Evolutionary conservation across 2,329 filamentous ascomycete genomes (phyloP).

Genomic region (Epichloe coenophiala): DNA sequence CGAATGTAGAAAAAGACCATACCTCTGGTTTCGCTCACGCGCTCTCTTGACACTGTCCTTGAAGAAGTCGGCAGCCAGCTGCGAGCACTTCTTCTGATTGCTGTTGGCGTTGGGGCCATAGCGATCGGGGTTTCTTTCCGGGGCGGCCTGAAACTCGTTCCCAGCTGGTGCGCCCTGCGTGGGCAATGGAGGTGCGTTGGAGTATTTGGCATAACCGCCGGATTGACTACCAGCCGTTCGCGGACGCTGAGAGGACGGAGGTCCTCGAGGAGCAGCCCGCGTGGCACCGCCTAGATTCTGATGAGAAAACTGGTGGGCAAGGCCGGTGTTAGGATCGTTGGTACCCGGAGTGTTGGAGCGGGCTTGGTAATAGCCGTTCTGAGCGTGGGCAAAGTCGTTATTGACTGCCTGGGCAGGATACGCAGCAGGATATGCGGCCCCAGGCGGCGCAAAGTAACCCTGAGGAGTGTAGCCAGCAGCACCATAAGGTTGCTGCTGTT

Average conservation of each 20-base stretch:
- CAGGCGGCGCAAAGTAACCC: constrained; percentile 50
- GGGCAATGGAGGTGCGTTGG: constrained; percentile 49
- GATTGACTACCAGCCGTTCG: constrained; percentile 69
- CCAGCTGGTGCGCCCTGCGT: constrained; percentile 43
- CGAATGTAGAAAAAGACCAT: constrained; percentile 17
- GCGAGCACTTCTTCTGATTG: constrained; percentile 57
- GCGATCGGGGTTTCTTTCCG: constrained; percentile 62
- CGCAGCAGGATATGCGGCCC: constrained; percentile 38
- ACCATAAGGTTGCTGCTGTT: constrained; percentile 32
- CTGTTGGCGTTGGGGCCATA: constrained; percentile 51
- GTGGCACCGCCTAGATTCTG: constrained; percentile 74
- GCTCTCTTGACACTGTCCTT: constrained; percentile 96
- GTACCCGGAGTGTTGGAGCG: constrained; percentile 45
- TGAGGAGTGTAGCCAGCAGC: constrained; percentile 32
- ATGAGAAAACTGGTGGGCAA: constrained; percentile 93
- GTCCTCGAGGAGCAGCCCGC: constrained; percentile 50
- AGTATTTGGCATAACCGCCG: constrained; percentile 50
- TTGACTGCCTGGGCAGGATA: constrained; percentile 25
- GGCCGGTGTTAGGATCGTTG: constrained; percentile 77
- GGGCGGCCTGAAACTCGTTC: constrained; percentile 63
- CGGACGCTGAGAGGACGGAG: constrained; percentile 62
- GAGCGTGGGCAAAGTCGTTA: constrained; percentile 38
- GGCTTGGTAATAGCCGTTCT: constrained; percentile 32
- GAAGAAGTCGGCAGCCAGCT: constrained; percentile 81
- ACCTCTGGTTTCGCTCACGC: constrained; percentile 90